These are phyloP conservation scores for Wickerhamomyces sp. DNA, from an alignment of 1,139 yeast genomes.

Conservation along the genomic window DNA sequence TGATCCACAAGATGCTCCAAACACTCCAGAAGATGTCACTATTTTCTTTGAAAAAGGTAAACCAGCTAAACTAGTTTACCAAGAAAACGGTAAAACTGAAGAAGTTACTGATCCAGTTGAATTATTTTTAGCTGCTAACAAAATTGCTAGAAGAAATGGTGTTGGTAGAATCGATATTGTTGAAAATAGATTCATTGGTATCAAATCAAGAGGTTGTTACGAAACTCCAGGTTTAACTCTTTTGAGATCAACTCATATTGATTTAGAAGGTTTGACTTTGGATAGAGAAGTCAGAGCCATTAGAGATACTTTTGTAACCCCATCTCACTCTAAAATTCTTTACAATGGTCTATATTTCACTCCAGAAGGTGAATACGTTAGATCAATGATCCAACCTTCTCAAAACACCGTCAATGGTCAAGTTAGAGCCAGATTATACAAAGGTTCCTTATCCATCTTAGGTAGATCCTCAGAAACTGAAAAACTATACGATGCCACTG, in stretches of 20 bases:
- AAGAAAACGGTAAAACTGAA: conserved; percentile 48
- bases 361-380: conserved; percentile 95
- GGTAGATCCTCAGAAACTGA: conserved; percentile 96
- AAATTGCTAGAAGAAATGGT: conserved; percentile 97
- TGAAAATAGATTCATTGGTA: conserved; percentile 97
- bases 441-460: conserved; percentile 76
- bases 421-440: conserved; percentile 90
- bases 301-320: conserved; percentile 94
- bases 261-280: conserved; percentile 91
- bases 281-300: conserved; percentile 97
- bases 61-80: conserved; percentile 73
- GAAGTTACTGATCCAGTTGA: conserved; percentile 82
- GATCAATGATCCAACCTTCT: conserved; percentile 90
- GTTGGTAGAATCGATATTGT: conserved; percentile 99
- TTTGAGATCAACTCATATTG: conserved; percentile 90
- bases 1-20: conserved; percentile 94
- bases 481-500: conserved; percentile 95
- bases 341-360: conserved; percentile 98
- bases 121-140: conserved; percentile 85
- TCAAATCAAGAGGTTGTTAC: conserved; percentile 98
- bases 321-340: conserved; percentile 81
- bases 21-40: conserved; percentile 81
- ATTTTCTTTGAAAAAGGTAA: conserved; percentile 82
- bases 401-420: conserved; percentile 94
- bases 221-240: conserved; percentile 98